These are phyloP conservation scores for Zymoseptoria tritici DNA, from an alignment of 2,329 filamentous ascomycete genomes.

Conservation along the genomic window DNA sequence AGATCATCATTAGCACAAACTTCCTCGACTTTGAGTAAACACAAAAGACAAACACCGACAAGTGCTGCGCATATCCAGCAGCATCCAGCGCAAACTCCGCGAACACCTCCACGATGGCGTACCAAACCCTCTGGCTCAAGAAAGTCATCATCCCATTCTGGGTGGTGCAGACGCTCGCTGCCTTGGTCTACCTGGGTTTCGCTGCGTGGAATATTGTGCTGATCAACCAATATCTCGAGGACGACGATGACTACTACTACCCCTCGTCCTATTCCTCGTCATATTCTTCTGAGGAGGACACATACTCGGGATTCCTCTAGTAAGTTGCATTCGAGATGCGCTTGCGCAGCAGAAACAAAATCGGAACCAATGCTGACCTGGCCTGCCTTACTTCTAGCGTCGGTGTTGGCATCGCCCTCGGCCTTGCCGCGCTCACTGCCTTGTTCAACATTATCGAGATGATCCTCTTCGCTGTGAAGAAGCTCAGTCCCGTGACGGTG, in stretches of 20 bases:
- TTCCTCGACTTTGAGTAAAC: not conserved
- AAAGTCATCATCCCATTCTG: constrained; percentile 25
- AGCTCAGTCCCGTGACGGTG: constrained; percentile 18
- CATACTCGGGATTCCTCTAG: constrained; percentile 5
- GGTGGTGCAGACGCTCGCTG: constrained; percentile 16
- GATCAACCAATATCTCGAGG: not conserved
- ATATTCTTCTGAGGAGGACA: not conserved
- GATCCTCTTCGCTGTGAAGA: constrained; percentile 17
- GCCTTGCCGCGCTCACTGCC: constrained; percentile 11
- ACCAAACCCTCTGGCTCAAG: constrained; percentile 23
- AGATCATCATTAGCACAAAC: too few relatives aligned
- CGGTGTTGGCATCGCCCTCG: constrained; percentile 10
- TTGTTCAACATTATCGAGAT: constrained; percentile 24
- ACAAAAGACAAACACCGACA: too few relatives aligned
- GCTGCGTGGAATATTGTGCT: not conserved
- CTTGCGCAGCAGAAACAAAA: not conserved
- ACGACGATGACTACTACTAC: constrained; percentile 2
- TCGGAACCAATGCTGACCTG: constrained; percentile 11
- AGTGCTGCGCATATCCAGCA: too few relatives aligned
- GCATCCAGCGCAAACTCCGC: not conserved
- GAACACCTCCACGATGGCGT: constrained; percentile 7
- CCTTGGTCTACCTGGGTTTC: constrained; percentile 6
- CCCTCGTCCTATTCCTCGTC: not conserved
- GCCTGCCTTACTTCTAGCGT: constrained; percentile 12
- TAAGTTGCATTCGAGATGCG: constrained; percentile 5